phyloP scores from a whole-genome alignment of 495 filamentous ascomycete species.

The Melanomma pulvis-pyrius region DNA sequence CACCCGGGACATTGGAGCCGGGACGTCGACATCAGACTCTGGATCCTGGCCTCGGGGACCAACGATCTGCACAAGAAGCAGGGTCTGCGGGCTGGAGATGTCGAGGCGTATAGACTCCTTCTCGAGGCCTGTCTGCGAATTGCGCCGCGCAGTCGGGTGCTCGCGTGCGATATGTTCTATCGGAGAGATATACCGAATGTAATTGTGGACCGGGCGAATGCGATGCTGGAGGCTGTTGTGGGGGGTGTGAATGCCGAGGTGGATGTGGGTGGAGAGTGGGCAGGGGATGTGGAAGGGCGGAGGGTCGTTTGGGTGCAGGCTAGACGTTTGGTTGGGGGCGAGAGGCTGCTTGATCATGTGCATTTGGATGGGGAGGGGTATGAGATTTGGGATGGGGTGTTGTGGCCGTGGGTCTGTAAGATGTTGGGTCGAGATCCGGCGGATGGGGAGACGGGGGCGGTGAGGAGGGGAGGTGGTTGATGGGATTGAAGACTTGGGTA shows the following conservation, averaged over 20 bases:
- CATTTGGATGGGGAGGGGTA: slow-evolving; percentile 12
- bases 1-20: too few species aligned
- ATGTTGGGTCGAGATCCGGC: not conserved
- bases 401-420: not conserved
- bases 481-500: not conserved
- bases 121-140: slow-evolving; percentile 4
- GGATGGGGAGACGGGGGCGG: not conserved
- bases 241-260: not conserved
- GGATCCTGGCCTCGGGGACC: slow-evolving; percentile 4
- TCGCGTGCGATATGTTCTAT: slow-evolving; percentile 6
- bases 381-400: not conserved
- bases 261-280: not conserved
- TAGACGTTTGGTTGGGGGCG: not conserved
- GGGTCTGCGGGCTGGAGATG: not conserved
- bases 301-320: slow-evolving; percentile 9
- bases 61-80: slow-evolving; percentile 2
- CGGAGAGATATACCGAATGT: not conserved
- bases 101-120: not conserved
- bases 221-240: not conserved
- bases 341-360: slow-evolving; percentile 8
- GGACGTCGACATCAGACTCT: not conserved
- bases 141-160: slow-evolving; percentile 1
- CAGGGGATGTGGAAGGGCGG: not conserved
- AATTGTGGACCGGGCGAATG: not conserved
- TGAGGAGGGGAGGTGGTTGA: too few species aligned